Base-by-base conservation (phyloP, 495 filamentous ascomycete species). In the Cercophora sp. region DNA sequence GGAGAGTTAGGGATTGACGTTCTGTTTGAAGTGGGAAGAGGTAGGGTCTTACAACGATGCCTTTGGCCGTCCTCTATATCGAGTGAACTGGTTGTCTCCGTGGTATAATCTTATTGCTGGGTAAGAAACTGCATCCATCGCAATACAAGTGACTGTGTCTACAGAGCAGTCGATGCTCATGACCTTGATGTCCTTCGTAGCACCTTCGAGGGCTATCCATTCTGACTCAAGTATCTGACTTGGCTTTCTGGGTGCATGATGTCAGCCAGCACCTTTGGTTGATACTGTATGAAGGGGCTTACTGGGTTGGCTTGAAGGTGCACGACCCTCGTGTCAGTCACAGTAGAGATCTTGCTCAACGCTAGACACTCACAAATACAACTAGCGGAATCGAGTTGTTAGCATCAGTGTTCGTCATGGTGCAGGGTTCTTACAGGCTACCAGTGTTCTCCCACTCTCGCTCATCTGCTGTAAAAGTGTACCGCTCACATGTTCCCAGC, bases 41-140 rank as follows among this genome's bases (percentile, higher is more conserved):
- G 4, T 20, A 8, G 15, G 20, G 20, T 8, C 70, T 64, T 48
- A 74, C 71, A 59, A 43, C 18, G 59, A 43, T 8, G 67, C 57
- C 26, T 58, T 66, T 31, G 69, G 63, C 16, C 64, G 61, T 11
- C 71, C 71, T 52, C 67, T 60, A 44, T 74, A 74, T 44, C 67
- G 39, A 8, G 40, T 58, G 26, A 61, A 58, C 20, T 62, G 45
- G 1, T 67, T 64, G 19, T 66, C 59, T 44, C 60, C 58, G 18
- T 62, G 51, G 49, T 74, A 75, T 11, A 72, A 55, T 10, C 70
- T 61, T 8, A 77, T 55, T 9, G 74, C 64, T n/a, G 74, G 74
- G 52, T 70, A 76, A 10, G 70, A 66, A 5, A 68, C 60, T 9
- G 75, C 58, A 22, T 62, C 61, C 47, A 70, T 58, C 42, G 71